Conservation (phyloP, 805 yeast genomes). For the Alloascoidea africana region DNA sequence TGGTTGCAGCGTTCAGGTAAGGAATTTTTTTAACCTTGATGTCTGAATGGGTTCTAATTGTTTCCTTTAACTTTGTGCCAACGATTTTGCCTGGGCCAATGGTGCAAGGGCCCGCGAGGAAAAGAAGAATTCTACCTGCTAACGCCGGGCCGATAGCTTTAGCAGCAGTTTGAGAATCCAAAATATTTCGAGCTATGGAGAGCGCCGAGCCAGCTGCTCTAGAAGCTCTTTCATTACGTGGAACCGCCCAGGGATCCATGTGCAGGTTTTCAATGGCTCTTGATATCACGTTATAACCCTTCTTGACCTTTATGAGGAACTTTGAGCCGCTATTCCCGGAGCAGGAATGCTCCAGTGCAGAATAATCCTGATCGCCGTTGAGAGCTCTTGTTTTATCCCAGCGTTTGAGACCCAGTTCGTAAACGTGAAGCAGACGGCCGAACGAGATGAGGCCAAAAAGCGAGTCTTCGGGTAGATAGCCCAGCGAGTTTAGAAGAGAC, state of each 20-base stretch:
- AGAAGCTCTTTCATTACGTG: conserved; percentile 14
- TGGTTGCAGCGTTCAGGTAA: conserved; percentile 9
- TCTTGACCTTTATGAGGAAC: background rate
- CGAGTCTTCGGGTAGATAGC: conserved; percentile 41
- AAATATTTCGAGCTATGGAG: conserved; percentile 13
- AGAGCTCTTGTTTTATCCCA: conserved; percentile 33
- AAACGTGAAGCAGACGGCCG: conserved; percentile 45
- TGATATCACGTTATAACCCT: background rate
- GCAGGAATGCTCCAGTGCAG: background rate
- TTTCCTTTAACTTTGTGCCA: conserved; percentile 5
- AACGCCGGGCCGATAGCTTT: conserved; percentile 14
- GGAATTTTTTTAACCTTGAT: conserved; percentile 19
- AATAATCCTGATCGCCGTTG: conserved; percentile 38
- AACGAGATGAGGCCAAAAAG: conserved; percentile 39
- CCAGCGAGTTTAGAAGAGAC: conserved; percentile 31
- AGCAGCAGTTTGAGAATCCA: too few species aligned
- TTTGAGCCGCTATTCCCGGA: conserved; percentile 1
- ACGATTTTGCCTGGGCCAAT: conserved; percentile 21
- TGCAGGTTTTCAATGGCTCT: background rate
- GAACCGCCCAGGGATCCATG: background rate
- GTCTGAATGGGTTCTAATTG: conserved; percentile 22
- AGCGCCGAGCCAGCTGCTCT: conserved; percentile 23
- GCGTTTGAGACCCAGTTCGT: conserved; percentile 28
- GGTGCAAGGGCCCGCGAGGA: conserved; percentile 25
- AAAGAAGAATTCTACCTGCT: conserved; percentile 17